Percentiles rank a stretch among this genome's conserved stretches.
phyloP scores from a whole-genome alignment of 495 filamentous ascomycete genomes.

The Alectoria sarmentosa region DNA sequence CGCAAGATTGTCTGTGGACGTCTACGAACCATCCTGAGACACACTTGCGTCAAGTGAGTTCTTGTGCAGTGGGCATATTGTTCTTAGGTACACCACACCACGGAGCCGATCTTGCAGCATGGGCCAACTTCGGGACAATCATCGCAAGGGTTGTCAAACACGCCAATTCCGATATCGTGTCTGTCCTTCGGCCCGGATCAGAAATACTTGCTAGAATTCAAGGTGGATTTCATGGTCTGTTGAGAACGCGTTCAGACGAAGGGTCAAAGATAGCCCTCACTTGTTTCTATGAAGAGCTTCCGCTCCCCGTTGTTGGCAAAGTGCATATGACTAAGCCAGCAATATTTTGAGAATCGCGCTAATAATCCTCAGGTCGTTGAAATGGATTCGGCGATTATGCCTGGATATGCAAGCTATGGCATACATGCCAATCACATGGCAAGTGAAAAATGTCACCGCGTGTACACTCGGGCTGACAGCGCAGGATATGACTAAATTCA shows the following conservation, averaged over 20 bases:
- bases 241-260: not conserved
- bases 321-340: not conserved
- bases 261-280: conserved; percentile 1
- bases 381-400: not conserved
- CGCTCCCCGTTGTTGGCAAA: not conserved
- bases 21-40: conserved; percentile 19
- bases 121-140: conserved; percentile 19
- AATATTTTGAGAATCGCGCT: not conserved
- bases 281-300: conserved; percentile 8
- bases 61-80: conserved; percentile 30
- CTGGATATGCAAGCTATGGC: conserved; percentile 2
- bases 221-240: not conserved
- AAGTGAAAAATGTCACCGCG: not conserved
- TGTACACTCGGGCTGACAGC: not conserved
- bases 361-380: not conserved
- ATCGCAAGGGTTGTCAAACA: not conserved
- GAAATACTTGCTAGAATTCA: conserved; percentile 10
- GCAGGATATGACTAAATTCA: too few relatives aligned
- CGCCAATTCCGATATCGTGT: not conserved
- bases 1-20: conserved; percentile 24
- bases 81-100: conserved; percentile 40
- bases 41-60: conserved; percentile 25
- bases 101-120: conserved; percentile 33
- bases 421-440: conserved; percentile 4
- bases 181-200: conserved; percentile 2